These are phyloP conservation scores for Medicago lupulina DNA, from an alignment of 306 rosid species.

Conservation along the genomic window DNA sequence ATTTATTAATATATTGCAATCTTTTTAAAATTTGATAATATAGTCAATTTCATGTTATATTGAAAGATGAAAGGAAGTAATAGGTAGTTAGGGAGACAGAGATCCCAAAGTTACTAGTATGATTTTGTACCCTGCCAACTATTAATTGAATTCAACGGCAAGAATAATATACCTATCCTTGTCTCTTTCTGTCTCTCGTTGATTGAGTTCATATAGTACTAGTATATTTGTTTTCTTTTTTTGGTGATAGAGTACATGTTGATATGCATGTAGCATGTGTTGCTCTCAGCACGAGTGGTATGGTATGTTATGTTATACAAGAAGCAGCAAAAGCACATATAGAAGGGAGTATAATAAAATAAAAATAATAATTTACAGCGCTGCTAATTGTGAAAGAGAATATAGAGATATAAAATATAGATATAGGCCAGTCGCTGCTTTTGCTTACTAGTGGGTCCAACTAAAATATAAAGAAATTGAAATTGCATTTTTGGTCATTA, in stretches of 20 bases:
- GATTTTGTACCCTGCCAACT: neutral
- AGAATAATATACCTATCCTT: conserved; percentile 35
- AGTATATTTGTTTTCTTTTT: too few species aligned
- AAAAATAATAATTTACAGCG: neutral
- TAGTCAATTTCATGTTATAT: too few species aligned
- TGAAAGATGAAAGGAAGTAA: too few species aligned
- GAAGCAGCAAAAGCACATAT: conserved; percentile 32
- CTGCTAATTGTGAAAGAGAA: neutral
- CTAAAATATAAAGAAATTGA: neutral
- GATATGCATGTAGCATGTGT: conserved; percentile 17
- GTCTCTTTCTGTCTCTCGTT: conserved; percentile 44
- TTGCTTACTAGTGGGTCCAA: conserved; percentile 40
- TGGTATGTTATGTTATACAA: conserved; percentile 4
- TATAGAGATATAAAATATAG: neutral
- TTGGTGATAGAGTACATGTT: neutral
- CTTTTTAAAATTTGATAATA: too few species aligned
- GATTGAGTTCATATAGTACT: neutral
- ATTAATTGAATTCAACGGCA: conserved; percentile 14
- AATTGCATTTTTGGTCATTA: conserved; percentile 19
- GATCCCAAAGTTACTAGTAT: conserved; percentile 31
- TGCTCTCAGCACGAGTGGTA: conserved; percentile 36
- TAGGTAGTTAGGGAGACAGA: conserved; percentile 27
- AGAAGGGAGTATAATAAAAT: neutral
- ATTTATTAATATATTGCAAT: too few species aligned
- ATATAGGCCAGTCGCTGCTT: neutral